phyloP scores from a whole-genome alignment of 331 rosid genomes.

The Pyrus hybrid region DNA sequence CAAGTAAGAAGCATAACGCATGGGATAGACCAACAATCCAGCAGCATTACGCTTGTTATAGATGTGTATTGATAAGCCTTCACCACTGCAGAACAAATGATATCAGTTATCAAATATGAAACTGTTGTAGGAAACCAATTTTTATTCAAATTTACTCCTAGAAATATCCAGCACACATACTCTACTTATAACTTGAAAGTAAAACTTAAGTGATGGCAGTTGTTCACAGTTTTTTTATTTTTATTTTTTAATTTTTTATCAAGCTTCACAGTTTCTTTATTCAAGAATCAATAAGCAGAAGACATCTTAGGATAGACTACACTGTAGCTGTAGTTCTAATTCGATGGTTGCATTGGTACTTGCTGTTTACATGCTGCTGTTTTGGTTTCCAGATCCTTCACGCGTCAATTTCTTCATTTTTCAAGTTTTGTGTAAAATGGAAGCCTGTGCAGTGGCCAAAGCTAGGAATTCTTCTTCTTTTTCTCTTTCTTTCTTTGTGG shows the following conservation, averaged over 20 bases:
- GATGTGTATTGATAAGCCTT: conserved; percentile 92
- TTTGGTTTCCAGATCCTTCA: background rate
- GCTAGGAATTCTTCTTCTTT: background rate
- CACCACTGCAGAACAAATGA: conserved; percentile 54
- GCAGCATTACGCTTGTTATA: conserved; percentile 82
- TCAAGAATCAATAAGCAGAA: background rate
- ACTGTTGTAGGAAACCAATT: background rate
- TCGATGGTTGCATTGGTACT: background rate
- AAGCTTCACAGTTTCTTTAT: background rate
- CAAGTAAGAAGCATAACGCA: conserved; percentile 72
- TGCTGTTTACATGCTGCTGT: background rate
- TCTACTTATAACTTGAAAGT: background rate
- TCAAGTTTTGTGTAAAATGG: background rate
- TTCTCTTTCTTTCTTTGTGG: background rate
- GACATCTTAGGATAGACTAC: background rate
- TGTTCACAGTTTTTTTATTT: background rate
- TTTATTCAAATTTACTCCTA: background rate
- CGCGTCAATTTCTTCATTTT: background rate
- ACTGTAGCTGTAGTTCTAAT: background rate
- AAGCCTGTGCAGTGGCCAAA: background rate
- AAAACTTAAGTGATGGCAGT: background rate
- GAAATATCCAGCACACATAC: background rate
- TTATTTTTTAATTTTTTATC: too few species aligned
- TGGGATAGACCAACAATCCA: conserved; percentile 91
- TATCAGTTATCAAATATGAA: background rate